Evolutionary conservation across 1,284 basidiomycete genomes (phyloP).

Genomic region (Somion occarium): DNA sequence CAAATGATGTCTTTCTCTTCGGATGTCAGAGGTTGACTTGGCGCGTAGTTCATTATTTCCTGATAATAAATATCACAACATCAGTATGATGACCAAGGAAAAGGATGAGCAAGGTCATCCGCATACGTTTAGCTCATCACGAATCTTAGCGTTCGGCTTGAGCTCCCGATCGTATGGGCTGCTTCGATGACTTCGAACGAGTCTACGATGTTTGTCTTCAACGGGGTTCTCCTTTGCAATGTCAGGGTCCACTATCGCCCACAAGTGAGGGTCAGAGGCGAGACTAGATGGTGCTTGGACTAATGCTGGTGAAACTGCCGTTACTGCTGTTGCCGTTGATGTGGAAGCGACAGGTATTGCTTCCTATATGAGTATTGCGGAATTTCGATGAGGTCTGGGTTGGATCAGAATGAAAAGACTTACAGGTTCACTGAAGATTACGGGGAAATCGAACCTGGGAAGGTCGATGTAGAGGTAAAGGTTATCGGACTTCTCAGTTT

Average conservation of each 20-base stretch:
- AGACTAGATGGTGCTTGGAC: constrained; percentile 40
- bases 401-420: too few species aligned
- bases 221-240: constrained; percentile 90
- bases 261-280: constrained; percentile 65
- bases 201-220: constrained; percentile 93
- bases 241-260: constrained; percentile 93
- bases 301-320: constrained; percentile 28
- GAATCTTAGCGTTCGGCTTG: constrained; percentile 93
- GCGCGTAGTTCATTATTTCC: constrained; percentile 90
- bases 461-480: constrained; percentile 94
- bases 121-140: constrained; percentile 88
- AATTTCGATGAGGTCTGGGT: too few species aligned
- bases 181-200: constrained; percentile 92
- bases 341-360: constrained; percentile 33
- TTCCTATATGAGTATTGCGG: constrained; percentile 23
- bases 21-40: constrained; percentile 81
- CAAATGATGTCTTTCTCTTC: constrained; percentile 96
- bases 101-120: constrained; percentile 3
- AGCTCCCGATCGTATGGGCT: constrained; percentile 94
- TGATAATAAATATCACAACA: constrained; percentile 26
- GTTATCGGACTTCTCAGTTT: constrained; percentile 85
- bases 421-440: constrained; percentile 92
- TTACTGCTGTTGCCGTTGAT: constrained; percentile 29
- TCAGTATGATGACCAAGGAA: not conserved
- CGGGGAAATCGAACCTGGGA: constrained; percentile 96